Percentiles rank a stretch among this genome's conserved stretches.
phyloP scores from a whole-genome alignment of 2,329 filamentous ascomycete genomes.

The Lachnellula occidentalis region DNA sequence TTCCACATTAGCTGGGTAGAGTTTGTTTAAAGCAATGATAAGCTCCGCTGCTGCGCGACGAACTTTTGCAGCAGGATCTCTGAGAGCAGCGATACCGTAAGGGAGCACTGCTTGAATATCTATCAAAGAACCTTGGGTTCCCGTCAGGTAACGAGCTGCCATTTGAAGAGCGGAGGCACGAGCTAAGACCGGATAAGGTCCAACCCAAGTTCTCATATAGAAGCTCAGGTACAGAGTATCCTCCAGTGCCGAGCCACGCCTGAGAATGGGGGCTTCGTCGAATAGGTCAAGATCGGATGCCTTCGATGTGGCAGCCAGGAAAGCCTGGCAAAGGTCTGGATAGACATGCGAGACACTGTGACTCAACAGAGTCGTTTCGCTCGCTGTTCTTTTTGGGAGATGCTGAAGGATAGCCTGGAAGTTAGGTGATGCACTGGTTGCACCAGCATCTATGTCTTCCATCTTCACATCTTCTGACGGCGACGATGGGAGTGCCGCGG shows the following conservation, averaged over 20 bases:
- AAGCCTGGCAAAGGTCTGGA: conserved; percentile 52
- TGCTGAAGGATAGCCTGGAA: conserved; percentile 20
- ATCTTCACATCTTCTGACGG: conserved; percentile 48
- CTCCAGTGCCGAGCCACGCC: conserved; percentile 48
- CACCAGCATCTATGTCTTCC: conserved; percentile 34
- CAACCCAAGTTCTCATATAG: conserved; percentile 69
- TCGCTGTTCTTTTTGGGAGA: conserved; percentile 31
- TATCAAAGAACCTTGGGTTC: conserved; percentile 41
- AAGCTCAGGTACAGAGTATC: conserved; percentile 69
- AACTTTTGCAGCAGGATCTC: conserved; percentile 70
- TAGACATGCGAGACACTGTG: conserved; percentile 48
- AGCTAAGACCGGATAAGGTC: conserved; percentile 62
- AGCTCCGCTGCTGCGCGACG: conserved; percentile 70
- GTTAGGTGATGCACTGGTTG: conserved; percentile 27
- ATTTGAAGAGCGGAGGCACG: conserved; percentile 64
- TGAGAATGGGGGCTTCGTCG: conserved; percentile 49
- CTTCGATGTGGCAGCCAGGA: conserved; percentile 48
- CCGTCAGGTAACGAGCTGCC: conserved; percentile 52
- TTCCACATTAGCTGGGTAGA: conserved; percentile 39
- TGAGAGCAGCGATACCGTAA: conserved; percentile 69
- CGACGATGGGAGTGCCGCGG: conserved; percentile 44
- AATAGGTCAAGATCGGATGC: conserved; percentile 32
- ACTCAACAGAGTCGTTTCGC: conserved; percentile 47
- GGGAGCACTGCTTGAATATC: conserved; percentile 81
- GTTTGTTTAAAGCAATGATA: conserved; percentile 48